A percentile compares a stretch with the other conserved stretches of the same genome.
phyloP scores from a whole-genome alignment of 768 basidiomycete genomes.

The Boletellus ananas region DNA sequence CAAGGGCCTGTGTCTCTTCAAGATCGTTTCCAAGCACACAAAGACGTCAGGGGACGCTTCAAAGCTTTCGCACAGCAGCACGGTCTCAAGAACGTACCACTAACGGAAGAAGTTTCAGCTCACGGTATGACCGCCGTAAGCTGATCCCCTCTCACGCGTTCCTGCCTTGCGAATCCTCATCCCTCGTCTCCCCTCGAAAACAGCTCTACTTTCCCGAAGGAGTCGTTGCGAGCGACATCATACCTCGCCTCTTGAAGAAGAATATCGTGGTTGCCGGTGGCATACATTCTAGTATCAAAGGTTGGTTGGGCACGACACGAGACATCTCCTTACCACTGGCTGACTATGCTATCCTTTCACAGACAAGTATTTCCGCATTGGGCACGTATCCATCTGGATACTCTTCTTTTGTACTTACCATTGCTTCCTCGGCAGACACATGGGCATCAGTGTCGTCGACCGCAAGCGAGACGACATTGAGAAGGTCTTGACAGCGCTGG shows the following conservation, averaged over 20 bases:
- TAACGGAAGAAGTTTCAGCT: conserved; percentile 59
- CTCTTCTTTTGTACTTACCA: conserved; percentile 1
- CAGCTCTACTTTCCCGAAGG: conserved; percentile 83
- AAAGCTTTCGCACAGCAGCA: conserved; percentile 62
- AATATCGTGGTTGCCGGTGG: conserved; percentile 86
- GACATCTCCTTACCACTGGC: background rate
- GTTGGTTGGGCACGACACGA: conserved; percentile 33
- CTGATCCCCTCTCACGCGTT: background rate
- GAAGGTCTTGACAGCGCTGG: conserved; percentile 61
- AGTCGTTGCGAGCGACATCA: conserved; percentile 66
- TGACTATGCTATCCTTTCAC: conserved; percentile 9
- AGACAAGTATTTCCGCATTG: conserved; percentile 92
- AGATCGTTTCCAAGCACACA: conserved; percentile 76
- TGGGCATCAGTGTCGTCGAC: conserved; percentile 85
- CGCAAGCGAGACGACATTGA: conserved; percentile 69
- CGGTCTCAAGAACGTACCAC: conserved; percentile 72
- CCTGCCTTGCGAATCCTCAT: background rate
- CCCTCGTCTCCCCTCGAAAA: background rate
- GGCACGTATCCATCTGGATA: conserved; percentile 39
- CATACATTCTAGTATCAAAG: conserved; percentile 78
- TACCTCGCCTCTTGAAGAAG: conserved; percentile 68
- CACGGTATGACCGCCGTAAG: conserved; percentile 93
- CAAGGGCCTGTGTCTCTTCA: conserved; percentile 59
- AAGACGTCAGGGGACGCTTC: conserved; percentile 60
- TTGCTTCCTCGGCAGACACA: conserved; percentile 51